Base-by-base conservation (phyloP, 768 basidiomycete genomes). In the Antrodiella citrinella region DNA sequence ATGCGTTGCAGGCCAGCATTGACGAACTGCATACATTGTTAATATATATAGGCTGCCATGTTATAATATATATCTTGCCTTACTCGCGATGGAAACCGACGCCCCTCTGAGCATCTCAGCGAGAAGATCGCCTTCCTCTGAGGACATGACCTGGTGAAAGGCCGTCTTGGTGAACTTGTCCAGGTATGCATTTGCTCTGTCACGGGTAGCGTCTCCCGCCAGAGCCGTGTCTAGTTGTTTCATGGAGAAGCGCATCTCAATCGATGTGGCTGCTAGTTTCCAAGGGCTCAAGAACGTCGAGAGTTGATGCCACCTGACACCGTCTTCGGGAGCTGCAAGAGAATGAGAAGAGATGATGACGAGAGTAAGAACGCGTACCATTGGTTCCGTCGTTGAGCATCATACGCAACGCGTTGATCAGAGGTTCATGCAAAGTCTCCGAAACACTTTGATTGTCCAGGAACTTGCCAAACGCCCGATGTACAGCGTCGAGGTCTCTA, bases 81-180 rank as follows among this genome's bases (percentile, higher is more conserved):
- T 89, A 47, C 74, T 74, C 3, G 81, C 84, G 25, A 91, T 80
- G 0, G 72, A 67, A 41, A 69, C 73, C 43, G 83, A 82, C 7
- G 84, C 82, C 23, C 84, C 84, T 55, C 76, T 75, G 18, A 83
- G 76, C 76, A 91, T 85, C 61, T 88, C 84, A n/a, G 85, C 85
- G 4, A 91, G 81, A 57, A 89, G 86, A 54, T 82, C 85, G 0
- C 86, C 87, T 64, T 91, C 84, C 56, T 91, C 87, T 0, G 81
- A 77, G 13, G 82, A 80, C 65, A 88, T 82, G 7, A 80, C 81
- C 51, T 85, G 80, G 52, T 77, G 81, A 57, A 91, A 85, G 5
- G 91, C 68, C 59, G 78, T 77, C 4, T 75, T 70, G 0, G 81
- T 81, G 45, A 91, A 69, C 53, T 74, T 82, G 57, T 86, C 81